phyloP scores from a whole-genome alignment of 805 yeast genomes.

The Zygosaccharomyces bailii region DNA sequence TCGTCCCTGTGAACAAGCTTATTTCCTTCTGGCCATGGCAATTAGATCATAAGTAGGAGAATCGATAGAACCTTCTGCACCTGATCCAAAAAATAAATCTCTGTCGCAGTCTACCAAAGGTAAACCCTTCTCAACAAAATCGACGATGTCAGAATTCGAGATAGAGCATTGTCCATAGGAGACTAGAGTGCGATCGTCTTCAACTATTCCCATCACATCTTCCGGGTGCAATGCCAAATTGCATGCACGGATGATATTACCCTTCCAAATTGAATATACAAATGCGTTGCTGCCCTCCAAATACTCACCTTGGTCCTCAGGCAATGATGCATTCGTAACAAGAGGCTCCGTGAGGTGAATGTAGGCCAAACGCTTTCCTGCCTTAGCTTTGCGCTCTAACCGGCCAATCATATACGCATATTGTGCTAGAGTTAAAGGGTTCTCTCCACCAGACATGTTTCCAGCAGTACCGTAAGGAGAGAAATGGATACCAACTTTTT shows the following conservation, averaged over 20 bases:
- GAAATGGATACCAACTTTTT: slow-evolving; percentile 45
- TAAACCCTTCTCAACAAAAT: slow-evolving; percentile 40
- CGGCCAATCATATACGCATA: slow-evolving; percentile 41
- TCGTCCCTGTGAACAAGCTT: too few relatives aligned
- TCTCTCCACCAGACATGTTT: slow-evolving; percentile 37
- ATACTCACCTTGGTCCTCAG: slow-evolving; percentile 31
- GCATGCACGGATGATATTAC: slow-evolving; percentile 43
- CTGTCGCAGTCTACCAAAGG: slow-evolving; percentile 46
- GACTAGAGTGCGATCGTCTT: slow-evolving; percentile 43
- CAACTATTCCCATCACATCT: slow-evolving; percentile 30
- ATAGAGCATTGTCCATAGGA: slow-evolving; percentile 47
- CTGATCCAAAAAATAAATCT: slow-evolving; percentile 42
- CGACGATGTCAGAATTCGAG: slow-evolving; percentile 55
- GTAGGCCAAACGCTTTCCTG: slow-evolving; percentile 40
- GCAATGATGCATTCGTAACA: slow-evolving; percentile 27
- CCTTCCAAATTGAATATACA: slow-evolving; percentile 43
- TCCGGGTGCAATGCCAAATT: slow-evolving; percentile 31
- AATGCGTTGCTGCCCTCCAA: slow-evolving; percentile 37
- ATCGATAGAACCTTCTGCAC: slow-evolving; percentile 42
- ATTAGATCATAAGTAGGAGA: slow-evolving; percentile 39
- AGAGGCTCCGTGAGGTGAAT: slow-evolving; percentile 46
- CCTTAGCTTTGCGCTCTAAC: slow-evolving; percentile 37
- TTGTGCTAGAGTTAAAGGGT: slow-evolving; percentile 37
- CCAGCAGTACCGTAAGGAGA: slow-evolving; percentile 45
- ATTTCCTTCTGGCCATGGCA: slow-evolving; percentile 9